A percentile compares a stretch with the other conserved stretches of the same genome.
Evolutionary conservation across 495 filamentous ascomycete genomes (phyloP).

Genomic region (Sphaerosporella brunnea): DNA sequence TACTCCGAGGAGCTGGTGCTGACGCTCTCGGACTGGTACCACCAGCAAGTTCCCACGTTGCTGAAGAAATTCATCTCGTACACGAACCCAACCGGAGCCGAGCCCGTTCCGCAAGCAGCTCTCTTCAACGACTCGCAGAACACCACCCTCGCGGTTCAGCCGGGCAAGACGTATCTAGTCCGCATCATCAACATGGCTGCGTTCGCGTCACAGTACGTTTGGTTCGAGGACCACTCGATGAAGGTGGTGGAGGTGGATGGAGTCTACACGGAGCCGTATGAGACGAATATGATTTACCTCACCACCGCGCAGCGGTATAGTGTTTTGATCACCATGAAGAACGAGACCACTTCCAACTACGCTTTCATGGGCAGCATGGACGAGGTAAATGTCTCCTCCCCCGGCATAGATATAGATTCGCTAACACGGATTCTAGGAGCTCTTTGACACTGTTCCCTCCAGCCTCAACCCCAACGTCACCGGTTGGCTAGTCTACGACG

Average conservation of each 20-base stretch:
- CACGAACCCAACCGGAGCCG: slow-evolving; percentile 41
- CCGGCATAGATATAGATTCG: neutral
- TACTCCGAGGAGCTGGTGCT: slow-evolving; percentile 51
- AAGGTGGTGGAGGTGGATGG: slow-evolving; percentile 40
- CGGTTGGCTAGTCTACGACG: slow-evolving; percentile 61
- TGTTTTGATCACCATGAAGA: slow-evolving; percentile 48
- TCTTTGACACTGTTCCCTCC: slow-evolving; percentile 50
- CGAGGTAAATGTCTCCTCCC: slow-evolving; percentile 30
- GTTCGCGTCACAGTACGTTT: slow-evolving; percentile 50
- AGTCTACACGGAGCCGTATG: slow-evolving; percentile 39
- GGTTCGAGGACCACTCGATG: slow-evolving; percentile 55
- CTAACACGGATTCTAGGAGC: slow-evolving; percentile 31
- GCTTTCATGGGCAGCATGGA: slow-evolving; percentile 48
- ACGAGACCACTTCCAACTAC: slow-evolving; percentile 46
- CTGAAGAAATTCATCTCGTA: slow-evolving; percentile 40
- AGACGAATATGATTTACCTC: slow-evolving; percentile 46
- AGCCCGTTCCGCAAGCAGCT: slow-evolving; percentile 48
- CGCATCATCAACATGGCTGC: slow-evolving; percentile 59
- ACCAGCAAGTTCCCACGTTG: slow-evolving; percentile 41
- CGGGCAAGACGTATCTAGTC: slow-evolving; percentile 66
- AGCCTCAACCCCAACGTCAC: slow-evolving; percentile 59
- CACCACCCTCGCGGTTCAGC: slow-evolving; percentile 39
- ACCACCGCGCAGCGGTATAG: slow-evolving; percentile 53
- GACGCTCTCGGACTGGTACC: slow-evolving; percentile 54
- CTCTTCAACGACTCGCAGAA: slow-evolving; percentile 51